Evolutionary conservation across 768 basidiomycete genomes (phyloP).

Genomic region (Xerocomellus chrysenteron): DNA sequence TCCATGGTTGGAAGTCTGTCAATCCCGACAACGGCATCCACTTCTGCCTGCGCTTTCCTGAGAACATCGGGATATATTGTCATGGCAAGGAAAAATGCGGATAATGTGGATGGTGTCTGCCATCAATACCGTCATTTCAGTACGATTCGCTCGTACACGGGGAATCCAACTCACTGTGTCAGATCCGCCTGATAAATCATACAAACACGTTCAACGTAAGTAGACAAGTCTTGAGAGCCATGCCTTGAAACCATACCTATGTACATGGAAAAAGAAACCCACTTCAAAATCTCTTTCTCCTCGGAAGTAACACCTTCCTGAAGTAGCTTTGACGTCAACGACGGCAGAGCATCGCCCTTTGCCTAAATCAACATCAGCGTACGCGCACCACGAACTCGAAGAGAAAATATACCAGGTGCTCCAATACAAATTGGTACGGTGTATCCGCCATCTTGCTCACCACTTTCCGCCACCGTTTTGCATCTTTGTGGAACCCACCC

Average conservation of each 20-base stretch:
- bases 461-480: slow-evolving; percentile 2
- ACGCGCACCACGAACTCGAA: not conserved
- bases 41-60: slow-evolving; percentile 12
- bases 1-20: slow-evolving; percentile 11
- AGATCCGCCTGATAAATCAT: slow-evolving; percentile 23
- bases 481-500: slow-evolving; percentile 14
- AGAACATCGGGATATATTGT: slow-evolving; percentile 5
- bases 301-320: slow-evolving; percentile 4
- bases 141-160: not conserved
- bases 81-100: slow-evolving; percentile 21
- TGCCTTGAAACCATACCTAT: slow-evolving; percentile 4
- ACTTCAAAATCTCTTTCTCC: slow-evolving; percentile 14
- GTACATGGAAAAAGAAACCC: slow-evolving; percentile 18
- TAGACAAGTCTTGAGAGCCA: not conserved
- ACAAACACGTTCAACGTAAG: not conserved
- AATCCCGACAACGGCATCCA: slow-evolving; percentile 10
- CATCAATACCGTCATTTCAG: slow-evolving; percentile 4
- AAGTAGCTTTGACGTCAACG: slow-evolving; percentile 14
- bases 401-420: slow-evolving; percentile 11
- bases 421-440: slow-evolving; percentile 10
- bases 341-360: slow-evolving; percentile 8
- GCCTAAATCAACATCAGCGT: not conserved
- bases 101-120: slow-evolving; percentile 11
- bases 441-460: not conserved
- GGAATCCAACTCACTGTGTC: slow-evolving; percentile 27